Conservation (phyloP, 306 rosid genomes). For the Prunus kanzakura region DNA sequence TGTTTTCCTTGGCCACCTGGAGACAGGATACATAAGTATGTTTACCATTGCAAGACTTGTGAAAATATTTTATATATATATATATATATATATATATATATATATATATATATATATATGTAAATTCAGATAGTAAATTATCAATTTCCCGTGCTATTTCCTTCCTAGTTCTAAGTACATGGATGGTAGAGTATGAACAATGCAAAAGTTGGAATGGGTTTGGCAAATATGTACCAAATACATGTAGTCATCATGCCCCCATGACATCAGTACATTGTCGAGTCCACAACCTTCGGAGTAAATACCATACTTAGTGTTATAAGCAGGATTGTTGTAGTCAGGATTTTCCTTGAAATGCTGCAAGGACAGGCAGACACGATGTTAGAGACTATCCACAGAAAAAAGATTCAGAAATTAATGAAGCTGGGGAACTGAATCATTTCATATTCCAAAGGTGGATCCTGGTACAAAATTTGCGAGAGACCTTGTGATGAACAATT, state of each 20-base stretch:
- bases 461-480: not conserved
- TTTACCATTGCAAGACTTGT: not conserved
- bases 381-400: not conserved
- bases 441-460: not conserved
- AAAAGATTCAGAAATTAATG: not conserved
- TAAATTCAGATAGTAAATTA: not conserved
- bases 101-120: too few species aligned
- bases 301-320: slow-evolving; percentile 23
- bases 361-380: not conserved
- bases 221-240: slow-evolving; percentile 11
- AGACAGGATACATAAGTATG: not conserved
- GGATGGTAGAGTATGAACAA: not conserved
- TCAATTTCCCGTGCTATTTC: too few species aligned
- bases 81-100: not conserved
- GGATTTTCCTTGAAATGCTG: slow-evolving; percentile 27
- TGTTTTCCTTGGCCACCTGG: slow-evolving; percentile 32
- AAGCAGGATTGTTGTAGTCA: slow-evolving; percentile 21
- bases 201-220: not conserved
- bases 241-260: slow-evolving; percentile 35
- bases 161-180: not conserved
- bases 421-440: not conserved
- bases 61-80: not conserved
- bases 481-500: slow-evolving; percentile 32
- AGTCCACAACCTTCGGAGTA: slow-evolving; percentile 33
- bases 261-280: slow-evolving; percentile 25